Evolutionary conservation across 345 rosid species (phyloP).

Genomic region (Pistacia vera): DNA sequence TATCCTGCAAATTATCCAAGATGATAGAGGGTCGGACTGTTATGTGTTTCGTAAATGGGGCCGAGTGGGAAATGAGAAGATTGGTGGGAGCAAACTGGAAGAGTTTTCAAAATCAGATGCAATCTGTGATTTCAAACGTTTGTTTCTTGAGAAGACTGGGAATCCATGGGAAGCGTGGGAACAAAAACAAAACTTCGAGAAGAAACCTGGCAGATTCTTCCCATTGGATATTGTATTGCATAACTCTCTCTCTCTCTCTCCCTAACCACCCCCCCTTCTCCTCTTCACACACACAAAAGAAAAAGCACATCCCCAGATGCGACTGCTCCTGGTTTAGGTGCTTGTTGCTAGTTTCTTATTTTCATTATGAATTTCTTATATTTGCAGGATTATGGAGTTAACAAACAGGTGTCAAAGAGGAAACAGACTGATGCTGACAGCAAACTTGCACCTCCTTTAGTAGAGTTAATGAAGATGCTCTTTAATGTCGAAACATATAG

Average conservation of each 20-base stretch:
- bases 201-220: constrained; percentile 85
- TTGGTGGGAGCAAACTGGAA: constrained; percentile 81
- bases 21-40: constrained; percentile 80
- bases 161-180: constrained; percentile 96
- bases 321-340: neutral
- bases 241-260: constrained; percentile 14
- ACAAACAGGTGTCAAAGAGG: constrained; percentile 54
- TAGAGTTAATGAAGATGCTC: constrained; percentile 86
- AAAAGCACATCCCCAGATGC: too few relatives aligned
- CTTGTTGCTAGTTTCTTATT: constrained; percentile 4
- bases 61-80: constrained; percentile 84
- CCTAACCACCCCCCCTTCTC: neutral
- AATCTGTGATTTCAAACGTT: constrained; percentile 57
- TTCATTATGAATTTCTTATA: neutral
- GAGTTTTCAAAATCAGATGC: constrained; percentile 82
- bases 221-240: constrained; percentile 84
- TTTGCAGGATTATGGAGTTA: constrained; percentile 89
- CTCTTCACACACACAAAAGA: neutral
- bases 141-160: constrained; percentile 91
- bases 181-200: constrained; percentile 66
- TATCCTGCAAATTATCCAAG: constrained; percentile 91
- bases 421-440: constrained; percentile 46
- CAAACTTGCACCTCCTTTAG: constrained; percentile 66
- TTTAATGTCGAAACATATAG: constrained; percentile 93
- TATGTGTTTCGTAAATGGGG: constrained; percentile 95